Evolutionary conservation across 116 monocot species (phyloP).

Genomic region (Cymodocea nodosa): DNA sequence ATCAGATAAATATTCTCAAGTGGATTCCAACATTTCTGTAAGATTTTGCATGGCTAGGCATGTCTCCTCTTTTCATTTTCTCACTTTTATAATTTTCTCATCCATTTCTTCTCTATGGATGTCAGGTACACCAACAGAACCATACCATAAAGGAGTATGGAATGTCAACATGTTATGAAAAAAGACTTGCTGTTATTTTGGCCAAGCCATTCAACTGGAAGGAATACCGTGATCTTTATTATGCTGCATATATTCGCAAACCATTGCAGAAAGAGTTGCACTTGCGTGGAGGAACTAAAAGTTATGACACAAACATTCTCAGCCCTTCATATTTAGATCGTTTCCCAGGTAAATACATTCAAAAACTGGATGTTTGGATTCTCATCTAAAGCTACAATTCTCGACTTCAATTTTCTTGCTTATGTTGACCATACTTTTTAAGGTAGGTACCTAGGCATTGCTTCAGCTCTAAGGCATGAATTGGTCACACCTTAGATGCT

Average conservation of each 20-base stretch:
- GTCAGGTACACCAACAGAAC: too few relatives aligned
- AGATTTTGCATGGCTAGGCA: too few relatives aligned
- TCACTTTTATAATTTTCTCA: background rate
- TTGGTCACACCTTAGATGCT: too few relatives aligned
- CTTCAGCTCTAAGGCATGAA: too few relatives aligned
- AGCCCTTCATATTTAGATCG: conserved; percentile 5
- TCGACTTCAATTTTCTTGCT: too few relatives aligned
- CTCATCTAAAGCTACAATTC: too few relatives aligned
- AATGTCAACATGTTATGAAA: background rate
- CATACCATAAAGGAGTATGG: background rate
- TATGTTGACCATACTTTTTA: too few relatives aligned
- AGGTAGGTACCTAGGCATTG: too few relatives aligned
- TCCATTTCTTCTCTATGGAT: background rate
- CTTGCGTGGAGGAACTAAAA: conserved; percentile 3
- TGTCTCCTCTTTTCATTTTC: background rate
- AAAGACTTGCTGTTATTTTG: background rate
- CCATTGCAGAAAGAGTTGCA: background rate
- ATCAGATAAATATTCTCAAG: too few relatives aligned
- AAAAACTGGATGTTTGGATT: background rate
- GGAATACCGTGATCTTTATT: background rate
- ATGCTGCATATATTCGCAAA: background rate
- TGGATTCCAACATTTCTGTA: too few relatives aligned
- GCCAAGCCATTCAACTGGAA: conserved; percentile 3
- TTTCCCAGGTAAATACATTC: conserved; percentile 6
- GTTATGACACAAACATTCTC: background rate